phyloP scores from a whole-genome alignment of 108 stramenopile species.

The Cyclotella atomus region DNA sequence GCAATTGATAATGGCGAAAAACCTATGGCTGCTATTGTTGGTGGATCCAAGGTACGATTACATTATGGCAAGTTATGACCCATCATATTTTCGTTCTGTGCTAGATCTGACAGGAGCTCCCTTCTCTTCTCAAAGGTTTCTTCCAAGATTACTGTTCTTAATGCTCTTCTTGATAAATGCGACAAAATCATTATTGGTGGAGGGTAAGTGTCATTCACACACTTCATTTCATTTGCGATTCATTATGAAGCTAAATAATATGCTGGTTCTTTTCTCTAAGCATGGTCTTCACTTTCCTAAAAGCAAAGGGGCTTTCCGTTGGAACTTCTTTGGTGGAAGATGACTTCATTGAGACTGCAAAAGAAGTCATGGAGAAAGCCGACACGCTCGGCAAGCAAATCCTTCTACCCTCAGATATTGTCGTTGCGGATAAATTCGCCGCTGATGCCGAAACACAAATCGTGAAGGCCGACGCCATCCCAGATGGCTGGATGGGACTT shows the following conservation, averaged over 20 bases:
- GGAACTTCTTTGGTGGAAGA: constrained; percentile 97
- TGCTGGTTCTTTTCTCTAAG: no score
- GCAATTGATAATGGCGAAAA: constrained; percentile 93
- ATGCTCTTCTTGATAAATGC: constrained; percentile 98
- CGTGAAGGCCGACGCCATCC: constrained; percentile 87
- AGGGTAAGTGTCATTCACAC: no score
- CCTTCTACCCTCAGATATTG: constrained; percentile 94
- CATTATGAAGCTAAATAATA: neutral
- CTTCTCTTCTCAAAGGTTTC: no score
- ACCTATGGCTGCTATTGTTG: constrained; percentile 99
- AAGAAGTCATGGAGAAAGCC: constrained; percentile 92
- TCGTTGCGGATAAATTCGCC: constrained; percentile 92
- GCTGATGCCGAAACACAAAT: constrained; percentile 87
- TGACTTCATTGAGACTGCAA: constrained; percentile 95
- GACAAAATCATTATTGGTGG: constrained; percentile 99
- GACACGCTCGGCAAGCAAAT: constrained; percentile 90
- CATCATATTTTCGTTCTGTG: no score
- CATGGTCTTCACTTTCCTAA: constrained; percentile 96
- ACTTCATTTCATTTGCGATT: no score
- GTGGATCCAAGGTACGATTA: constrained; percentile 99
- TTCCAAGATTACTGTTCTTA: constrained; percentile 99
- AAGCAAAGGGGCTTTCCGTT: constrained; percentile 93
- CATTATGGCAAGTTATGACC: no score
- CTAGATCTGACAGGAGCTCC: no score
- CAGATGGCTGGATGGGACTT: constrained; percentile 99